Evolutionary conservation across 179 eudicot genomes (phyloP), one percentile per base, ranked within the genome.

Genomic region (Gypsophila paniculata): DNA sequence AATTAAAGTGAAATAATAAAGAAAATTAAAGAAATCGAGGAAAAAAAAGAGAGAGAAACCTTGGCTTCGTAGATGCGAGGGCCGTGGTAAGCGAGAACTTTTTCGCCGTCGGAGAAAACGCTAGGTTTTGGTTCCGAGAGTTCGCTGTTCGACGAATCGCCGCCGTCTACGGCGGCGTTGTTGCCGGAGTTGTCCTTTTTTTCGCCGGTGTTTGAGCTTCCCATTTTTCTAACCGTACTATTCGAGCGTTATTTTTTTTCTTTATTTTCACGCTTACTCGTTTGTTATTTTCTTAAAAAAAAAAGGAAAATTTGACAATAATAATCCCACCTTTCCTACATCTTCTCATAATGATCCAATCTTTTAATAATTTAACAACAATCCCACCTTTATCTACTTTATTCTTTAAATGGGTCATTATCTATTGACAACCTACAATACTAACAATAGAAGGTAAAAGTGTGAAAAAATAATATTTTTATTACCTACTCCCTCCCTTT

Each of bases 61-160:
- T 91, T 93, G 82, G 98, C 96, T 83, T 91, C 96, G 77, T 91
- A 93, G 77, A 93, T 89, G 74, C 95, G 91, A 76, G 98, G 97
- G 55, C 96, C 98, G 62, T 91, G 98, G 72, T 89, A 93, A 39
- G 98, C 98, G 53, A 93, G 96, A 15, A 91, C 97, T 69, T 85
- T 91, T 71, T 93, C 98, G 60, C 91, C 96, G 72, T 85, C 96
- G 60, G 82, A 42, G 82, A 82, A 93, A 25, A 85, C 61, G 57
- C 77, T 64, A 5, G 91, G 66, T 18, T 71, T 71, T 36, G 85
- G 69, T 14, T 80, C 90, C 3, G 89, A 82, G 21, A 69, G 77
- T 19, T 75, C 86, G 73, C 87, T 95, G 74, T 82, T 77, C 52
- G 90, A 84, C 64, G 89, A 76, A 15, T 85, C 95, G 65, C 90